phyloP scores from a whole-genome alignment of 257 asterid genomes.

The Solanum phureja region DNA sequence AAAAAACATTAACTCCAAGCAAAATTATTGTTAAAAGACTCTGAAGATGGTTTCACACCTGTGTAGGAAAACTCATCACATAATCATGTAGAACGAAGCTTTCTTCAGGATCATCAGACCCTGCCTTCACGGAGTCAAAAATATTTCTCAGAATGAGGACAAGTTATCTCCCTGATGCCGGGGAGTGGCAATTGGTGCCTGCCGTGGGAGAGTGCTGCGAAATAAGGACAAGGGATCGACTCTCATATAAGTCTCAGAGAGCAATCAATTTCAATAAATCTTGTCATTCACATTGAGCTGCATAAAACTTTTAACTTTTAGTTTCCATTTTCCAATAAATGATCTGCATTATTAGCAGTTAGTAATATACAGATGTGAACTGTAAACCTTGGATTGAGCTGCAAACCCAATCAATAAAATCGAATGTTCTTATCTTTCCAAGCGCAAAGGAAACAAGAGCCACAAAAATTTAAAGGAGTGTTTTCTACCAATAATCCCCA shows the following conservation, averaged over 20 bases:
- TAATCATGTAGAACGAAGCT: not conserved
- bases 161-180: not conserved
- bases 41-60: not conserved
- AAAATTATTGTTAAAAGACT: not conserved
- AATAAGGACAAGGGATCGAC: not conserved
- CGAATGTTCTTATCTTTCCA: not conserved
- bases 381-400: not conserved
- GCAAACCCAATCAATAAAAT: not conserved
- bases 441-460: not conserved
- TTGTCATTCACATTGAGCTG: not conserved
- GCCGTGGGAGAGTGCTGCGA: not conserved
- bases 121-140: not conserved
- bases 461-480: not conserved
- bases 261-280: not conserved
- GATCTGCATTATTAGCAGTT: not conserved
- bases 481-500: conserved; percentile 52
- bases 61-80: not conserved
- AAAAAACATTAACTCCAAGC: not conserved
- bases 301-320: not conserved
- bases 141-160: not conserved
- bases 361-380: not conserved
- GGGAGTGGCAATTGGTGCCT: not conserved
- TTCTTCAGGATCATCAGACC: not conserved
- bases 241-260: not conserved
- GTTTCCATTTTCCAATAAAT: not conserved